Evolutionary conservation across 2,329 filamentous ascomycete species (phyloP), one percentile per base, ranked within the genome.

Genomic region (Chlorencoelia australis): DNA sequence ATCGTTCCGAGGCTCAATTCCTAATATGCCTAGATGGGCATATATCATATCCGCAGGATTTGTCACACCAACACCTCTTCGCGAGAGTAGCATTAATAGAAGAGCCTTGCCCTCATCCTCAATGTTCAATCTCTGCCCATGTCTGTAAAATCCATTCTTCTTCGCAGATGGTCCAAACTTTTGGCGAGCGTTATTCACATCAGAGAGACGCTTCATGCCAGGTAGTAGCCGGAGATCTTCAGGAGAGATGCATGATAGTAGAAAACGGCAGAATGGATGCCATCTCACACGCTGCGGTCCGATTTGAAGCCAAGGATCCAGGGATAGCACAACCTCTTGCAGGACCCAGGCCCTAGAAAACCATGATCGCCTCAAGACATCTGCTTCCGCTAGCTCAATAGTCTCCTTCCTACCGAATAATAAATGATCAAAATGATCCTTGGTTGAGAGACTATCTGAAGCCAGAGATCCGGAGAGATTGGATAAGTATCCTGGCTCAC

Each of bases 171-270:
- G 3, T n/a, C n/a, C n/a, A 19, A 19, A 30, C 3, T 0, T 10
- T 5, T 7, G 11, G 3, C 30, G 30, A 14, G 21, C 11, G n/a
- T 4, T 19, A 3, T 9, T 0, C 17, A 31, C 15, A 0, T 31
- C n/a, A 0, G 0, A 2, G 1, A 15, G 7, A 9, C 13, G 7
- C 4, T 21, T 10, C 1, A 14, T 10, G 4, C 18, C n/a, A 2
- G 13, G 17, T 5, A 5, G 4, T 21, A 0, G 1, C 7, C 10
- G 3, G 5, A 6, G 11, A 10, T 17, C 2, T 10, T 20, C 11
- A 19, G 8, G n/a, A 13, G 8, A 19, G 5, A n/a, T 4, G n/a
- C n/a, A n/a, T n/a, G n/a, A n/a, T 2, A 14, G 8, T 14, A 31
- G 19, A 0, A 31, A 5, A 3, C 2, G 4, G 2, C 0, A 10